Evolutionary conservation across 768 basidiomycete genomes (phyloP), one percentile per base, ranked within the genome.

Genomic region (Daedaleopsis nitida): DNA sequence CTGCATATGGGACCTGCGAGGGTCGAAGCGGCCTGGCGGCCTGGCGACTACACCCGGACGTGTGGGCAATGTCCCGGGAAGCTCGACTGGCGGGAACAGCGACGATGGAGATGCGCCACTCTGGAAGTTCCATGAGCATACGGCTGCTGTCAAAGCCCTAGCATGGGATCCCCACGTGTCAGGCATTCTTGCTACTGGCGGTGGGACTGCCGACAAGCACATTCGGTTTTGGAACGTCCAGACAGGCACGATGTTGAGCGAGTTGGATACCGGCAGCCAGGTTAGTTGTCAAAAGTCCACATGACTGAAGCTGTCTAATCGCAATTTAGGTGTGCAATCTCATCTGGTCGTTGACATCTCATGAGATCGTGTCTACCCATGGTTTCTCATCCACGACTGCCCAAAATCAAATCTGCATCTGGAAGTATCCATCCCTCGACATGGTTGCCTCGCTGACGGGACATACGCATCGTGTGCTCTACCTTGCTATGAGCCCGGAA

Each of bases 191-290:
- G 97, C 96, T 0, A 94, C 92, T 8, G 97, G 97, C 6, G 96
- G 96, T 11, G 97, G 96, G 9, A 99, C 96, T n/a, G 95, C 97
- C 67, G 97, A 98, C 73, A 96, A 96, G 75, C 96, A 95, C 71
- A 95, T 99, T 48, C 81, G 96, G 60, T 98, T 97, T 71, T 99
- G 97, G 96, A 98, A 99, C 72, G 92, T 91, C 8, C 78, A 84
- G 38, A 93, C 86, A 55, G 97, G 96, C 34, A 84, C 82, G 23
- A 84, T 96, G 85, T 78, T 97, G 60, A 87, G 83, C 62, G 89
- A 94, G 71, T 80, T 95, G 51, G 96, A 98, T 74, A 98, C 97
- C 0, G 97, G 97, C 5, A 94, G 91, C 63, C 96, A 99, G 83
- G 96, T 96, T 60, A 59, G 83, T 68, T 7, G 23, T 23, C 47